Base-by-base conservation (phyloP, 768 basidiomycete species). In the Phylloporus sp. region DNA sequence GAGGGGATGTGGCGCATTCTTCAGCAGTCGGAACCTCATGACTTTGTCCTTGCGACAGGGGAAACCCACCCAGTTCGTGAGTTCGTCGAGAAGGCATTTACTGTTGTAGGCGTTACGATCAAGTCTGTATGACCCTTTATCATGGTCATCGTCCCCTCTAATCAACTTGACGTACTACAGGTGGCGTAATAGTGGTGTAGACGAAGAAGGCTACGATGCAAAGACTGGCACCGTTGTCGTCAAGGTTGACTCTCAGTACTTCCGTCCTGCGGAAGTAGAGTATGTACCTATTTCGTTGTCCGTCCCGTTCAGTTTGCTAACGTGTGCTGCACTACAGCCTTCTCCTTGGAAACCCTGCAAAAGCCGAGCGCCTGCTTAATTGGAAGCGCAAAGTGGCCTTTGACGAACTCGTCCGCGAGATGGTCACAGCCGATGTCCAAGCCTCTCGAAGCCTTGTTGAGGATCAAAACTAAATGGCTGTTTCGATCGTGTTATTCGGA, bases 1-100 rank as follows among this genome's bases (percentile, higher is more conserved):
- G 95, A 97, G 72, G 95, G 95, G 35, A 97, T 97, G 95, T 97
- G 94, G 93, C 78, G 79, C 64, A 93, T 98, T 83, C 83, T 97
- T 40, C 95, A 98, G 70, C 92, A 95, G 70, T 76, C 84, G 7
- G 54, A 62, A 20, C 74, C 95, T 1, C 83, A 93, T 10, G 95
- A 98, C 72, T 98, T 90, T 62, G 93, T 97, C 47, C 88, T 97
- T 41, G 93, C 94, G 0, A 97, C 93, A 1, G 93, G 93, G 26
- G 95, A 98, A 76, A 97, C 92, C 27, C 95, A 98, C 70, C 84
- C 84, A 35, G 95, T 98, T 24, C 84, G 91, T 50, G 93, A 97
- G 72, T 97, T 84, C 59, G 91, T 97, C 60, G 84, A 93, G 66
- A 92, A 90, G 71, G 69, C 95, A 18, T 97, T 98, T 68, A 73